These are phyloP conservation scores for Endothia cerciana DNA, from an alignment of 2,329 filamentous ascomycete genomes.

Conservation along the genomic window DNA sequence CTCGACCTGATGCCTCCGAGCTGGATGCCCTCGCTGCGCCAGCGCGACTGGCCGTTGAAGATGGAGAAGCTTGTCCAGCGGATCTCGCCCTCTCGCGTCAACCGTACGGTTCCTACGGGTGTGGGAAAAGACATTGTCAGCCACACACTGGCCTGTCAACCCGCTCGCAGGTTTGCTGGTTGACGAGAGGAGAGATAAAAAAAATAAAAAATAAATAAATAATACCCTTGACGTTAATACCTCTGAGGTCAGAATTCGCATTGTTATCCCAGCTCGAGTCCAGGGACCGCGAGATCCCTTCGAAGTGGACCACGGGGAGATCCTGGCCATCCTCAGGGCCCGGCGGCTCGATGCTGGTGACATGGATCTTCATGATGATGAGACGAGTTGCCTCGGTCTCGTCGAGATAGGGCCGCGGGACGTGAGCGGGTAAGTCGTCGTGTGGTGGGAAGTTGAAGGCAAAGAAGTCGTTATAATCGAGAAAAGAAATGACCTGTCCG, in stretches of 20 bases:
- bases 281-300: slow-evolving; percentile 63
- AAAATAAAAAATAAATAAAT: not conserved
- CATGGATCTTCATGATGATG: slow-evolving; percentile 68
- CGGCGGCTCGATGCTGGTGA: slow-evolving; percentile 63
- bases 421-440: slow-evolving; percentile 44
- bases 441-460: slow-evolving; percentile 68
- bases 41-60: slow-evolving; percentile 66
- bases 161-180: no score
- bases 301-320: slow-evolving; percentile 70
- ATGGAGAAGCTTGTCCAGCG: slow-evolving; percentile 74
- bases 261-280: slow-evolving; percentile 71
- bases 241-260: slow-evolving; percentile 67
- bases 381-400: slow-evolving; percentile 70
- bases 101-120: slow-evolving; percentile 59
- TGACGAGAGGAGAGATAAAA: not conserved
- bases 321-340: slow-evolving; percentile 59
- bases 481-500: slow-evolving; percentile 49
- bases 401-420: slow-evolving; percentile 57
- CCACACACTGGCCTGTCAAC: slow-evolving; percentile 2
- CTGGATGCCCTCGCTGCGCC: slow-evolving; percentile 78
- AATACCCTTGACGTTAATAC: slow-evolving; percentile 41
- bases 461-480: slow-evolving; percentile 74
- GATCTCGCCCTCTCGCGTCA: slow-evolving; percentile 72
- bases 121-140: slow-evolving; percentile 27
- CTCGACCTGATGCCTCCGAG: slow-evolving; percentile 68